Evolutionary conservation across 805 yeast species (phyloP), one percentile per base, ranked within the genome.

Genomic region (Monosporozyma unispora): DNA sequence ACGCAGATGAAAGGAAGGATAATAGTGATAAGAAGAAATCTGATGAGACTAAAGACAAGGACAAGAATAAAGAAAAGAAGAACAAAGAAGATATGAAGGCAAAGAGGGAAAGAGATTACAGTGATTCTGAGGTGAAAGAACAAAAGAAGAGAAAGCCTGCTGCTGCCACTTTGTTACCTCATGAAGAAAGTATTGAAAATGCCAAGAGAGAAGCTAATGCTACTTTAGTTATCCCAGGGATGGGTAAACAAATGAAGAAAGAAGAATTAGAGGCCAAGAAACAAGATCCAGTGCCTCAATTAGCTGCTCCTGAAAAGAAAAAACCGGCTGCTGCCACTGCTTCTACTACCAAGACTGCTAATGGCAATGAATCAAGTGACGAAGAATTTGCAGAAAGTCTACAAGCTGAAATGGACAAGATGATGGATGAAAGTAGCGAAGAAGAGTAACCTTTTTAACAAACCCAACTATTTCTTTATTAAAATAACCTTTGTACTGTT

Each of bases 321-420:
- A 22, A 23, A 9, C 29, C 37, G 12, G 43, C 29, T 4, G 14
- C 44, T 14, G 42, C 37, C 29, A 31, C 44, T 25, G 4, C 25
- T 19, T 9, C 28, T 21, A 16, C n/a, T 6, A 33, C 33, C 48
- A 14, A 33, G 18, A 53, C 21, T n/a, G 25, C 37, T 35, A 28
- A 31, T 16, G 21, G 44, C 22, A 55, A 54, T n/a, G 52, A 58
- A 44, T 57, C 66, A 29, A 63, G 69, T 49, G 70, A 65, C 39
- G 69, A 62, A 45, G 68, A 64, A 22, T 64, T 64, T 47, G 68
- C 64, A 5, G 61, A 62, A 43, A 62, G 62, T 40, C 53, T 66
- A 21, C 69, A 66, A 41, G 64, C 64, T 11, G 69, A 64, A 43
- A 61, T 64, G 63, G 57, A 58, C 46, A 59, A 55, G 44, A 59